Evolutionary conservation across 352 stramenopile species (phyloP), one percentile per base, ranked within the genome.

Genomic region (Globisporangium solare): DNA sequence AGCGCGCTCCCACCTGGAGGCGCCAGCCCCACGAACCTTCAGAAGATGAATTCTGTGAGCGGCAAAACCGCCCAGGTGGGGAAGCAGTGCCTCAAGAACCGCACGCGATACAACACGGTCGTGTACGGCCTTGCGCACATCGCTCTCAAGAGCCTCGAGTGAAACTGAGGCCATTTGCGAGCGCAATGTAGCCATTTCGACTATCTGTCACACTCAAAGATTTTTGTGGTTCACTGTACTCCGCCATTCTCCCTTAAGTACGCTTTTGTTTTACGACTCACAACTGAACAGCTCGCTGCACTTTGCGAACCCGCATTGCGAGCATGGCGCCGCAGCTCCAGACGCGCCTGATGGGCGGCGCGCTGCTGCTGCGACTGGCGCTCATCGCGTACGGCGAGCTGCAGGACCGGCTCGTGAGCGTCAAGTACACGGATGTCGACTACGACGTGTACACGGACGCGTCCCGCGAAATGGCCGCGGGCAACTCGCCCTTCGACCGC

Each of bases 341-440:
- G 40, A 17, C 18, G 17, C 48, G 49, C 13, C 58, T 89, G 48
- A 86, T 90, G 31, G 66, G 68, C 22, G 68, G 53, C 20, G 82
- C 82, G 57, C 67, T 89, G 47, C 51, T 66, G 55, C 22, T 89
- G 58, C 86, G 86, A 3, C 55, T 94, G 20, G 70, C 59, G 57
- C 66, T 93, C 24, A 64, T 94, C 31, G 49, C 75, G n/a, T 94
- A 89, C 58, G 84, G 84, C 31, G 67, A 79, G 14, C 64, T 89
- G 47, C 86, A 96, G 63, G 86, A 96, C 57, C 62, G 62, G 0
- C 76, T 80, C 48, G 79, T 96, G 70, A 49, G 63, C 27, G 84
- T 96, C 55, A 96, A 96, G 59, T 99, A 99, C 70, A 99, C 97
- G 15, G 97, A 99, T 60, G 92, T 99, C 40, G 97, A 99, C 76